phyloP scores from a whole-genome alignment of 345 rosid species.

The Hibiscus syriacus region DNA sequence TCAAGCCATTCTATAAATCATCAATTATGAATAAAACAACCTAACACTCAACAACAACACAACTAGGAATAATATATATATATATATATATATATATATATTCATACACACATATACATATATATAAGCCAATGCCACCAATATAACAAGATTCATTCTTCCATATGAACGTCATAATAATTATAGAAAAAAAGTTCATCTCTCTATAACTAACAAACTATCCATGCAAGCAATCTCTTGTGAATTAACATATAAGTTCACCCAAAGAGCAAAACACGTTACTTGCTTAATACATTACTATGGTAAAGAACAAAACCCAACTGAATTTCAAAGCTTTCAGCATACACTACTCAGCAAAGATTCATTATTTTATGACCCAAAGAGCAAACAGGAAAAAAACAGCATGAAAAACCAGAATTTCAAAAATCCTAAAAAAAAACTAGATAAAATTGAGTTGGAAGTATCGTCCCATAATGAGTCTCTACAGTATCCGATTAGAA shows the following conservation, averaged over 20 bases:
- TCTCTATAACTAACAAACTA: not conserved
- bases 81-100: no score
- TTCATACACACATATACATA: no score
- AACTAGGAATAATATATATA: no score
- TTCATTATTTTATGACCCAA: not conserved
- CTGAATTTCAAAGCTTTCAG: not conserved
- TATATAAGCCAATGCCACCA: not conserved
- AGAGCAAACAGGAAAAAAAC: no score
- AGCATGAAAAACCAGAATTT: no score
- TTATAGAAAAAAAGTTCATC: not conserved
- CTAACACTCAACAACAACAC: no score
- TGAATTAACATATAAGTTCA: not conserved
- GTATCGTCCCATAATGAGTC: no score
- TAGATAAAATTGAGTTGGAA: no score
- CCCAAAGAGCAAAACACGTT: not conserved
- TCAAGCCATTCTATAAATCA: slow-evolving; percentile 4
- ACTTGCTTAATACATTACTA: not conserved
- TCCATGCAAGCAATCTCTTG: not conserved
- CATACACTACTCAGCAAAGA: not conserved
- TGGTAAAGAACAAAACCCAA: not conserved
- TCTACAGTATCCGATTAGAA: no score
- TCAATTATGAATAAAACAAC: no score
- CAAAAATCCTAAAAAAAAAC: no score
- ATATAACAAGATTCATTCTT: not conserved
- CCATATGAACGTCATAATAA: not conserved